Conservation (phyloP, 139 green algal species). For the Bryopsis sp. region DNA sequence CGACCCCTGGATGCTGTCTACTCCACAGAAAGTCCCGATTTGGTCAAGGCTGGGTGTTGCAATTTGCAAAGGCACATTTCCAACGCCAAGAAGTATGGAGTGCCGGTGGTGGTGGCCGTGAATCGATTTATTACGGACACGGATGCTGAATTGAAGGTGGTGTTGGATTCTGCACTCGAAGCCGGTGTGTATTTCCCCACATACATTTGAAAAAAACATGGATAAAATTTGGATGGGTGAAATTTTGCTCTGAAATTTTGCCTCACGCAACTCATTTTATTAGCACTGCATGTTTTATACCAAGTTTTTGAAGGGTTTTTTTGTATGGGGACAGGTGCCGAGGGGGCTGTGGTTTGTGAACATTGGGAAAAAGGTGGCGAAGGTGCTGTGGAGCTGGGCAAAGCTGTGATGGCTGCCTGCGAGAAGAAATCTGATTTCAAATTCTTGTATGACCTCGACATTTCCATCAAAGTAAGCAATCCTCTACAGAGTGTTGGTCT, state of each 20-base stretch:
- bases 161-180: slow-evolving; percentile 37
- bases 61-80: slow-evolving; percentile 83
- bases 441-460: slow-evolving; percentile 76
- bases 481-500: too few species aligned
- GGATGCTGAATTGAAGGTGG: slow-evolving; percentile 62
- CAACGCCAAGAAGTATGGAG: slow-evolving; percentile 77
- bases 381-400: slow-evolving; percentile 73
- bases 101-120: slow-evolving; percentile 92
- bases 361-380: slow-evolving; percentile 84
- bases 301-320: neutral
- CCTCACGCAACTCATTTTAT: too few species aligned
- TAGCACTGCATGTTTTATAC: neutral
- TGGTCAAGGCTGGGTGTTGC: slow-evolving; percentile 64
- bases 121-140: slow-evolving; percentile 90
- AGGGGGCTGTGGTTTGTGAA: slow-evolving; percentile 70
- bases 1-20: slow-evolving; percentile 82
- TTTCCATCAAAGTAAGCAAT: slow-evolving; percentile 62
- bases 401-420: slow-evolving; percentile 75
- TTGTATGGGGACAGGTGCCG: slow-evolving; percentile 53
- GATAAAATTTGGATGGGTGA: too few species aligned
- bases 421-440: slow-evolving; percentile 53
- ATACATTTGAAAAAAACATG: too few species aligned
- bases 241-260: too few species aligned
- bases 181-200: slow-evolving; percentile 23
- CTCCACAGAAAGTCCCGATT: slow-evolving; percentile 75